Percentiles rank a stretch among this genome's conserved stretches.
Evolutionary conservation across 2,329 filamentous ascomycete genomes (phyloP).

Genomic region (Colletotrichum sp.): DNA sequence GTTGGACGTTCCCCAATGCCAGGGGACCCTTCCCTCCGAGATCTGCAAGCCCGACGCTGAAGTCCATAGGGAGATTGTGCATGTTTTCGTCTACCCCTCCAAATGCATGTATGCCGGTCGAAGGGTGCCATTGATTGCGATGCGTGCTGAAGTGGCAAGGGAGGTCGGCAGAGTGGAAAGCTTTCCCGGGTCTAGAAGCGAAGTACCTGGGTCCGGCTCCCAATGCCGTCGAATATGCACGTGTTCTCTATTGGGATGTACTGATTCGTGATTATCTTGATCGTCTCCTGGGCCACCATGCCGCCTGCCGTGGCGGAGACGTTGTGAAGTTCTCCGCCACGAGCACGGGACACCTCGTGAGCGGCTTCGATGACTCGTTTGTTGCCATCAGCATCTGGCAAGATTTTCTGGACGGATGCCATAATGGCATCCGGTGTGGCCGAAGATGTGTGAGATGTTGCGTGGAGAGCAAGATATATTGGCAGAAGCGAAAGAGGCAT

Average conservation of each 20-base stretch:
- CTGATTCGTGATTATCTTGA: constrained; percentile 83
- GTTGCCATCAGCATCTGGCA: constrained; percentile 53
- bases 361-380: constrained; percentile 59
- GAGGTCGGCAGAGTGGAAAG: neutral
- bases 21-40: constrained; percentile 31
- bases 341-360: constrained; percentile 75
- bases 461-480: constrained; percentile 70
- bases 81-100: neutral
- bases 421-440: constrained; percentile 61
- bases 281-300: constrained; percentile 94
- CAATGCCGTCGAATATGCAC: constrained; percentile 73
- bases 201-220: constrained; percentile 64
- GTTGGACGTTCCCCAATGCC: constrained; percentile 28
- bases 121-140: neutral
- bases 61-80: constrained; percentile 26
- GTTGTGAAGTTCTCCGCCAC: constrained; percentile 89
- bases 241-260: constrained; percentile 75
- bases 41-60: constrained; percentile 32
- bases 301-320: constrained; percentile 87
- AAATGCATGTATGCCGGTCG: neutral
- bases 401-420: constrained; percentile 43
- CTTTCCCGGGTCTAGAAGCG: constrained; percentile 45
- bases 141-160: constrained; percentile 17
- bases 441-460: constrained; percentile 50
- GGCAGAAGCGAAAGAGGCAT: constrained; percentile 66